Percentiles rank a stretch among this genome's conserved stretches.
These are phyloP conservation scores for Apiotrichum siamense DNA, from an alignment of 1,284 basidiomycete species.

Conservation along the genomic window DNA sequence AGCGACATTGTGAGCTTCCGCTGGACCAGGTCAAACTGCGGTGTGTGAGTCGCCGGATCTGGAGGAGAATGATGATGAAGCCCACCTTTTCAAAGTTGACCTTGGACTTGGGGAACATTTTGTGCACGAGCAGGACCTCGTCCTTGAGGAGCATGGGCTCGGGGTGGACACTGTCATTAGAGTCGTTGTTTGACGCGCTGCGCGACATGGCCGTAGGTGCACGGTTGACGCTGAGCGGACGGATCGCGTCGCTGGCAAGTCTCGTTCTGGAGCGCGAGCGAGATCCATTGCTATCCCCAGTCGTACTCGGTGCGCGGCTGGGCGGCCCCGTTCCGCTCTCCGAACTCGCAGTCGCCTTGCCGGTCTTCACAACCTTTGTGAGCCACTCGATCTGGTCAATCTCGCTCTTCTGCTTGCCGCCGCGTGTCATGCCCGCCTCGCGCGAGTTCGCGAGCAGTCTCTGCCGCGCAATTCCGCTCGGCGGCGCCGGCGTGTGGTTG, in stretches of 20 bases:
- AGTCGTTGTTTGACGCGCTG: conserved; percentile 17
- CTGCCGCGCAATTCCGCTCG: conserved; percentile 34
- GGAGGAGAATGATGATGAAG: neutral
- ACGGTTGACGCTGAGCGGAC: conserved; percentile 6
- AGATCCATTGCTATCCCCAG: conserved; percentile 21
- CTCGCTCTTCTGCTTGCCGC: conserved; percentile 29
- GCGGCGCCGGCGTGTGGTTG: conserved; percentile 19
- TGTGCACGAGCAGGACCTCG: conserved; percentile 74
- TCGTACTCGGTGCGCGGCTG: conserved; percentile 4
- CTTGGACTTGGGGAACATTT: conserved; percentile 61
- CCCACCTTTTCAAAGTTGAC: conserved; percentile 77
- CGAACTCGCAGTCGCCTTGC: neutral
- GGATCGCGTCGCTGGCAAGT: neutral
- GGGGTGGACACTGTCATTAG: neutral
- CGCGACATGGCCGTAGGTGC: conserved; percentile 1
- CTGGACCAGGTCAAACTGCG: conserved; percentile 70
- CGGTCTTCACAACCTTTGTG: conserved; percentile 37
- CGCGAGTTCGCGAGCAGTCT: conserved; percentile 22
- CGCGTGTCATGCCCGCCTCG: conserved; percentile 45
- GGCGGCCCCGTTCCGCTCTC: conserved; percentile 6
- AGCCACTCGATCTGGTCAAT: conserved; percentile 48
- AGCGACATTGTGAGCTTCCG: conserved; percentile 78
- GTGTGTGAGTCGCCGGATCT: neutral
- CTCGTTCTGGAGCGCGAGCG: conserved; percentile 8
- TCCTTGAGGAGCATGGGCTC: conserved; percentile 63